Evolutionary conservation across 805 yeast genomes (phyloP), one percentile per base, ranked within the genome.

Genomic region (Candida ulmi): DNA sequence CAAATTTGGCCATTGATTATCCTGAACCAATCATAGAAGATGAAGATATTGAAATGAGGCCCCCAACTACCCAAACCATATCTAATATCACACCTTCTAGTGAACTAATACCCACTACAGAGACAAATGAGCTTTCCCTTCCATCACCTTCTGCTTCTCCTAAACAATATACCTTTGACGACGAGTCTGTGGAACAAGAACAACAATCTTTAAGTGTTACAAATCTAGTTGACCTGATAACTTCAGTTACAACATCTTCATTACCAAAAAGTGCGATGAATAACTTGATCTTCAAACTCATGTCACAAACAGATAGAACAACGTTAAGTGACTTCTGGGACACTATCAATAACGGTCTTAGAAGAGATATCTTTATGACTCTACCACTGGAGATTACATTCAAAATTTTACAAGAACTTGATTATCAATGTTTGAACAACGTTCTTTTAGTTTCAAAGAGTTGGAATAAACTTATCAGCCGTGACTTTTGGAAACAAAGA

Each of bases 311-410:
- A 32, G 76, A 79, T 48, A 66, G 93, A 37, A 57, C 72, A 16
- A 69, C 85, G 5, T 65, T 88, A 38, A 79, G 88, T 35, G 67
- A 80, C 11, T 60, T 88, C 38, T 69, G 73, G 24, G 69, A 71
- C 12, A 51, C 72, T 2, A 65, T 86, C 12, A 70, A 71, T 23
- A 58, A 63, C 7, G 71, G 78, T 11, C 69, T 93, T 52, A 75
- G 78, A 48, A 75, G 91, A 52, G 98, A 93, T 53, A 61, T 93
- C 30, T 58, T 91, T 9, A 56, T 78, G 11, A 63, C 72, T 35
- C 63, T 93, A 24, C 99, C 99, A 0, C 52, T 75, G 0, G 98
- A 93, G 55, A 67, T 93, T 11, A 62, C 86, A 2, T 66, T 75
- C 47, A 73, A 77, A 34, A 78, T 93, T 9, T 65, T 93, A 38